Base-by-base conservation (phyloP, 768 basidiomycete species). In the Pulveroboletus sp. region DNA sequence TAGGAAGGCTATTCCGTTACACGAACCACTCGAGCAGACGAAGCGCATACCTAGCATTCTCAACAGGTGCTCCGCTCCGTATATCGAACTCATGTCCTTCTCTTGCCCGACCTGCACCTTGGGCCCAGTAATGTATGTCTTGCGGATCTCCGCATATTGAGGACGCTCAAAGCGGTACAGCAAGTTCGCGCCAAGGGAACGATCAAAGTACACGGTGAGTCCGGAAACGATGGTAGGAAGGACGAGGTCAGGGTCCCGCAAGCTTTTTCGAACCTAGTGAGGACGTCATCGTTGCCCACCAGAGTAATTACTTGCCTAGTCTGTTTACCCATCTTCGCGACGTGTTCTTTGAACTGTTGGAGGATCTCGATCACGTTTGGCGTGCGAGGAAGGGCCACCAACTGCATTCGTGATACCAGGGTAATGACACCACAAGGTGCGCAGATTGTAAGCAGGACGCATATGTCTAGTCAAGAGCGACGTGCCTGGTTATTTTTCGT, bases 131-230 rank as follows among this genome's bases (percentile, higher is more conserved):
- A 84, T 80, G 56, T 84, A 89, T 53, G 70, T 68, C 60, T 85
- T 83, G 37, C 88, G 79, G 20, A 90, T 78, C 41, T 86, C 82
- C 6, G 86, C 84, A 54, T 95, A 97, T 66, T 98, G 94, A 6
- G 83, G 82, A n/a, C 95, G 81, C 67, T 99, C 95, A 57, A 95
- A 93, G 17, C 93, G 85, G 63, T 98, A 99, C 4, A 98, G 77
- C 23, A 99, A 78, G 67, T 90, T 93, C 49, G 86, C 82, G 5
- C 95, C 89, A 2, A 91, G 78, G 0, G 92, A 85, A 27, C 90
- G 87, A 68, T 99, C 92, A 63, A 99, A 99, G 72, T 99, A 98
- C 38, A 88, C 78, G 43, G 83, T 80, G 11, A 98, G 75, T 1
- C 95, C 95, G 2, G 88, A 81, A 36, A 91, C 73, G 48, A 96